Percentiles rank a stretch among this genome's conserved stretches.
Evolutionary conservation across 169 alveolate species (phyloP).

Genomic region (Eimeria falciformis): DNA sequence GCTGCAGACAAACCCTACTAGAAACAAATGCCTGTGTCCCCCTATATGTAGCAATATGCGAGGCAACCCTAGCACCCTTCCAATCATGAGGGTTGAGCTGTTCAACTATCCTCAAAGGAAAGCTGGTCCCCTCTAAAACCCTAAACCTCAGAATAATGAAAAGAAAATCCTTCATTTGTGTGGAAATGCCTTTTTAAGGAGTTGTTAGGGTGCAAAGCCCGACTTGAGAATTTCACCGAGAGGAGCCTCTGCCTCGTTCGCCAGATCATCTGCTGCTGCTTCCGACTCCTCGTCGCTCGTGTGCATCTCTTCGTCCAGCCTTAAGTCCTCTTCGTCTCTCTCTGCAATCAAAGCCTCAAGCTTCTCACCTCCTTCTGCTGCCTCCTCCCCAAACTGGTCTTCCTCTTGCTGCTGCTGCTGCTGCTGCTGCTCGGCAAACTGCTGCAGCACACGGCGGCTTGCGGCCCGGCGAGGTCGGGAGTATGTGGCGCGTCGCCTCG

Average conservation of each 20-base stretch:
- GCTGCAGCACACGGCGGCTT: constrained; percentile 61
- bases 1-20: not conserved
- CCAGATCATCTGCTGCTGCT: constrained; percentile 75
- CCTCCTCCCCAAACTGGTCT: constrained; percentile 56
- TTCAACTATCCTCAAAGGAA: no score
- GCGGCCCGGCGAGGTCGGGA: constrained; percentile 56
- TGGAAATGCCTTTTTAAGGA: no score
- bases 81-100: no score
- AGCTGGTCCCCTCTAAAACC: no score
- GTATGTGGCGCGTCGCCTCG: not conserved
- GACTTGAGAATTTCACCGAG: constrained; percentile 38
- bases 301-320: constrained; percentile 77
- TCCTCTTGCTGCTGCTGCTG: constrained; percentile 19
- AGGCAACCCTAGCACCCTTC: no score
- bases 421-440: not conserved
- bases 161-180: no score
- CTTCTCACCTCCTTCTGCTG: constrained; percentile 72
- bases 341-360: constrained; percentile 71
- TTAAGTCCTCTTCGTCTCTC: constrained; percentile 76
- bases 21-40: no score
- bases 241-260: constrained; percentile 76
- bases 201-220: no score
- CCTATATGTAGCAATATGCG: no score
- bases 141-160: no score
- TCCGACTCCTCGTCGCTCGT: constrained; percentile 75